Base-by-base conservation (phyloP, 2,329 filamentous ascomycete species). In the Paracoccidioides brasiliensis region DNA sequence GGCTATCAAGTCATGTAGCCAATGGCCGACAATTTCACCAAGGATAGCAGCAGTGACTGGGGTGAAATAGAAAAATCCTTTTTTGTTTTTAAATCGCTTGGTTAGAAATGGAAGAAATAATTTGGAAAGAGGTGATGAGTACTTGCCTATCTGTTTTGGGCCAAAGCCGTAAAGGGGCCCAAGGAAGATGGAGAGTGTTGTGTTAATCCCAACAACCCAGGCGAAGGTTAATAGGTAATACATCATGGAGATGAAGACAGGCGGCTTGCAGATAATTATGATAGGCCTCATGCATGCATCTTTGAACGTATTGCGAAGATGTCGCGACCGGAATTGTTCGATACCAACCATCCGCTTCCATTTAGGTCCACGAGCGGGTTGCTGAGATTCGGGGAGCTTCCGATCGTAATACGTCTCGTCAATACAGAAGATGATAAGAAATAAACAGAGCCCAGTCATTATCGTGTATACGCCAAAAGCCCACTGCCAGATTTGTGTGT, bases 41-140 rank as follows among this genome's bases (percentile, higher is more conserved):
- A 82, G 65, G 12, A 80, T 63, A 3, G 76, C 74, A 3, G 74
- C 80, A 0, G 81, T 73, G 32, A 82, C 72, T 2, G 78, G 78
- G 0, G 78, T 77, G 63, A 83, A 81, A 67, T 83, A 82, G 62
- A 82, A 80, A 59, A 72, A 75, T 0, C 75, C 70, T 64, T 22
- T 52, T 42, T n/a, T n/a, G n/a, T n/a, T n/a, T 52, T n/a, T 52
- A 15, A n/a, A 40, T 30, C 14, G 5, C 9, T 37, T 53, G 9
- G 10, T 28, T 14, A 28, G 37, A 30, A 49, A 52, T 4, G 3
- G 14, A 35, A 37, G n/a, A 5, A 4, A 35, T 48, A 2, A 10
- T 33, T n/a, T 10, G 30, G 8, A n/a, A 14, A 35, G 32, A 32
- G 5, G 2, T 15, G 14, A 32, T 15, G 35, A 12, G 0, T 43